These are phyloP conservation scores for Entonaema liquescens DNA, from an alignment of 495 filamentous ascomycete genomes.

Conservation along the genomic window DNA sequence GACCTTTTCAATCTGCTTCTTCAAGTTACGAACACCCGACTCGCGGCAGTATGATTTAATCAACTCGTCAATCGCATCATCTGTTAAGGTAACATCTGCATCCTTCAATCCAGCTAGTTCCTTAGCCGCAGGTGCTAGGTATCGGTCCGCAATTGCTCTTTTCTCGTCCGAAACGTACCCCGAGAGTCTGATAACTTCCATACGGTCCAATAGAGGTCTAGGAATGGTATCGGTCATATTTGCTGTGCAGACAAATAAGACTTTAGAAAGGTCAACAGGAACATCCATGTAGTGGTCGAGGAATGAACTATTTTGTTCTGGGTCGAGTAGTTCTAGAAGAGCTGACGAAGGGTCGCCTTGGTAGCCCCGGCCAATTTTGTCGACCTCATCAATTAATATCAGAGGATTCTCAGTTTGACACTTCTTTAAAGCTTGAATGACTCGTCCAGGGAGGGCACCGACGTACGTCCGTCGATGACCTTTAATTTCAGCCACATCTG, in stretches of 20 bases:
- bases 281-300: constrained; percentile 99
- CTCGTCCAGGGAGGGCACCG: constrained; percentile 92
- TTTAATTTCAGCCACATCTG: constrained; percentile 99
- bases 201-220: constrained; percentile 90
- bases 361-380: constrained; percentile 96
- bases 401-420: constrained; percentile 98
- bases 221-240: constrained; percentile 99
- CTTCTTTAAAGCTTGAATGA: constrained; percentile 98
- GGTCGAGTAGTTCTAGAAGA: constrained; percentile 92
- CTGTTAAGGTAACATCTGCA: constrained; percentile 82
- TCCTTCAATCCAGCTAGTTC: constrained; percentile 90
- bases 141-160: constrained; percentile 96
- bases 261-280: constrained; percentile 96
- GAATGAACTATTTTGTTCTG: constrained; percentile 97
- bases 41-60: constrained; percentile 99
- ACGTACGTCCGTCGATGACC: constrained; percentile 97
- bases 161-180: constrained; percentile 99
- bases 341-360: constrained; percentile 97
- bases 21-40: constrained; percentile 95
- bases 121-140: constrained; percentile 89
- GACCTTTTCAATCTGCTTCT: constrained; percentile 99
- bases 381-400: constrained; percentile 95
- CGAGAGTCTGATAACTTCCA: constrained; percentile 97
- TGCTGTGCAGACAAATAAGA: constrained; percentile 98
- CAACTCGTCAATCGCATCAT: constrained; percentile 90